Percentiles rank a stretch among this genome's conserved stretches.
Conservation (phyloP, 2,329 filamentous ascomycete genomes). For the Fusarium algeriense region DNA sequence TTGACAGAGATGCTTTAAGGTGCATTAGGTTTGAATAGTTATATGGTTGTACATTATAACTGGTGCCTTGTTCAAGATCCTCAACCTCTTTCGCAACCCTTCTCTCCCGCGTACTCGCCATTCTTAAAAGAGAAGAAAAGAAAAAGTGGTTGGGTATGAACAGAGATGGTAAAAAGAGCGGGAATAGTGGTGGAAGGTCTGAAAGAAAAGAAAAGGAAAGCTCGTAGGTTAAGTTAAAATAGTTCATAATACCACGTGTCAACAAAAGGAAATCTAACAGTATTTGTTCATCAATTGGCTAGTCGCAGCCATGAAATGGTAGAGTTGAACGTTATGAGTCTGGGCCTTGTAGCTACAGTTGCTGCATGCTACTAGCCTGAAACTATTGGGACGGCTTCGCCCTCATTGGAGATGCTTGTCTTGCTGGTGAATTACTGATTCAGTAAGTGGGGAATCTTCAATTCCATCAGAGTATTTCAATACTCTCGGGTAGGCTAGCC, state of each 20-base stretch:
- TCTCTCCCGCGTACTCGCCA: background rate
- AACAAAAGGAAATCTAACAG: fast-evolving
- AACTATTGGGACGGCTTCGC: background rate
- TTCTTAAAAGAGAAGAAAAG: background rate
- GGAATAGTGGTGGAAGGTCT: background rate
- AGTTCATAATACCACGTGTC: background rate
- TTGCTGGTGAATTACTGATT: too few species aligned
- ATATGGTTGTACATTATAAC: background rate
- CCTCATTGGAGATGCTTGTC: fast-evolving
- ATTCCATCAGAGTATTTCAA: background rate
- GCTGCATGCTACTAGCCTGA: fast-evolving
- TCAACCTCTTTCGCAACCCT: background rate
- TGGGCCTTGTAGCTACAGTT: too few species aligned
- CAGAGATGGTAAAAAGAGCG: too few species aligned
- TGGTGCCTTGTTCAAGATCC: fast-evolving
- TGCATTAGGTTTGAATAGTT: fast-evolving
- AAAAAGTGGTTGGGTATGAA: too few species aligned
- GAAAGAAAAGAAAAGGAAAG: background rate
- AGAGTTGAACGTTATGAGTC: background rate
- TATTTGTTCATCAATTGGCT: background rate
- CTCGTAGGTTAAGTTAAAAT: background rate
- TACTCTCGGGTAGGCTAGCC: too few species aligned
- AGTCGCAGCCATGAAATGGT: background rate
- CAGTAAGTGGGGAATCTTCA: background rate
- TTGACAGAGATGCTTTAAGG: background rate